Evolutionary conservation across 2,329 filamentous ascomycete species (phyloP), one percentile per base, ranked within the genome.

Genomic region (Gaeumannomyces sp.): DNA sequence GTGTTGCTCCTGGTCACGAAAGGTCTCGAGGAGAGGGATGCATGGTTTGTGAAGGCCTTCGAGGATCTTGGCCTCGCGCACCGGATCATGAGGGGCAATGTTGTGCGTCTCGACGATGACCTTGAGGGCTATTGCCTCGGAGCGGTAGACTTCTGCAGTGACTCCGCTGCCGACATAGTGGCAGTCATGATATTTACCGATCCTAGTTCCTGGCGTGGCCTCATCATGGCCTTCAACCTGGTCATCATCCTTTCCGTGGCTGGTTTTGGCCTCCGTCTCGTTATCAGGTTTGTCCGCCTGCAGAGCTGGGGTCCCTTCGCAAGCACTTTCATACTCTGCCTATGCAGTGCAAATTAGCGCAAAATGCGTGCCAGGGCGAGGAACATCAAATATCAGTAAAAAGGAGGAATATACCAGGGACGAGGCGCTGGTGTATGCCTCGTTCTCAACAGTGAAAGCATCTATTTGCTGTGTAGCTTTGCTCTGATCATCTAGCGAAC

Each of bases 111-210:
- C 88, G 33, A 86, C 87, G 50, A 95, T 96, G 66, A 97, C 87
- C 74, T 99, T 99, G 61, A 99, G 80, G 2, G 94, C 95, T 33
- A 33, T 16, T 6, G 77, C 70, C 28, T 74, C 77, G 57, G 87
- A 87, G 70, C 89, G 89, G 78, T 93, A 98, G 62, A 99, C 87
- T 64, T 89, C 86, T 25, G 94, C 95, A 67, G 92, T 95, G 16
- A 94, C 80, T 27, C 95, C 95, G 68, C 80, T 80, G 60, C 81
- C 80, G n/a, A 89, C 72, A 68, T 82, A 81, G 31, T 77, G 76
- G 72, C 87, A 89, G 66, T 81, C 75, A 25, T 68, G 59, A 68
- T 87, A 88, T 6, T 74, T 33, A 11, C 86, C 86, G 65, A 89
- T 87, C 38, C 74, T 73, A 58, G 82, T 74, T 13, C 79, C 81